Evolutionary conservation across 768 basidiomycete genomes (phyloP).

Genomic region (Pleurotus salmoneostramineus): DNA sequence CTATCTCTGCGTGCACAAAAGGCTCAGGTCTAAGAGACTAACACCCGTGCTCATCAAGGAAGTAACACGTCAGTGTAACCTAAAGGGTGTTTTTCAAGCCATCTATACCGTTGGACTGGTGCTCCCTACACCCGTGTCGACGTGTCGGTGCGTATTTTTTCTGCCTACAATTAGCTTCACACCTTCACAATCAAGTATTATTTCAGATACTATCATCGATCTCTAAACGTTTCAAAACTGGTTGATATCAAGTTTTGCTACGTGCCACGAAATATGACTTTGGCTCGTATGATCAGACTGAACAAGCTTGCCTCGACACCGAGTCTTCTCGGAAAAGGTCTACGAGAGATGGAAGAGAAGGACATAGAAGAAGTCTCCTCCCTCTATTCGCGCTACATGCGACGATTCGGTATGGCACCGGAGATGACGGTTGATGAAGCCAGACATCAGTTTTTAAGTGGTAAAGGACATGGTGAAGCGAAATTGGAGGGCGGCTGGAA

Average conservation of each 20-base stretch:
- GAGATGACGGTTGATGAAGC: slow-evolving; percentile 74
- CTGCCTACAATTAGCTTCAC: slow-evolving; percentile 16
- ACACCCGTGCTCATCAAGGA: slow-evolving; percentile 98
- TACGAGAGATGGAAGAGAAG: slow-evolving; percentile 84
- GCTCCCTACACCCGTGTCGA: slow-evolving; percentile 89
- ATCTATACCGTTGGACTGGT: slow-evolving; percentile 95
- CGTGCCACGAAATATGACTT: slow-evolving; percentile 82
- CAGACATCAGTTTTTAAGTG: slow-evolving; percentile 85
- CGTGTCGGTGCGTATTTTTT: slow-evolving; percentile 55
- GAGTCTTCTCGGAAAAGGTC: slow-evolving; percentile 34
- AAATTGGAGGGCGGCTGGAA: slow-evolving; percentile 48
- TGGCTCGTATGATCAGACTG: slow-evolving; percentile 83
- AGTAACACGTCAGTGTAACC: slow-evolving; percentile 87
- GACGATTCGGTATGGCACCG: slow-evolving; percentile 81
- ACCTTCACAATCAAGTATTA: slow-evolving; percentile 8
- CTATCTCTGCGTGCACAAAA: slow-evolving; percentile 97
- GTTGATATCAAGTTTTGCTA: slow-evolving; percentile 87
- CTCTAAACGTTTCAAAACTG: slow-evolving; percentile 88
- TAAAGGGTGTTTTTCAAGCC: slow-evolving; percentile 91
- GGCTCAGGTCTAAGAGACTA: slow-evolving; percentile 89
- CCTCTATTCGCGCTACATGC: slow-evolving; percentile 75
- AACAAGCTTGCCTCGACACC: slow-evolving; percentile 61
- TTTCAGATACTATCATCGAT: slow-evolving; percentile 84
- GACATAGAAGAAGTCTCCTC: slow-evolving; percentile 71
- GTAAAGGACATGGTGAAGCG: slow-evolving; percentile 56